Evolutionary conservation across 108 stramenopile species (phyloP).

Genomic region (Fragilaria radians): DNA sequence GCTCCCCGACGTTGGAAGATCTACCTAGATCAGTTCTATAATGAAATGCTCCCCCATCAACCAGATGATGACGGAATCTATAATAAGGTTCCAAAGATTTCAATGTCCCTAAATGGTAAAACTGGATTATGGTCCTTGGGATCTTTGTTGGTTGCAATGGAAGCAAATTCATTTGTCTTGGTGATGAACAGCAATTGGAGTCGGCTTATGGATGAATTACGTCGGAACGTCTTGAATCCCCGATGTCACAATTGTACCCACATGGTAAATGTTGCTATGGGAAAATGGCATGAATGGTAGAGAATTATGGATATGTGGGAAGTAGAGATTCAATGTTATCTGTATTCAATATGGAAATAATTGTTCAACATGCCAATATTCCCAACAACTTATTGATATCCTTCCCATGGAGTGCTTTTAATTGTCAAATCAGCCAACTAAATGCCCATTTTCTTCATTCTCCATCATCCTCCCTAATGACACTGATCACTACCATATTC

Average conservation of each 20-base stretch:
- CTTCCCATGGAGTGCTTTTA: no score
- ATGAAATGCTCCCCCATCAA: slow-evolving; percentile 14
- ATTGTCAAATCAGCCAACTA: no score
- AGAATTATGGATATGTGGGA: no score
- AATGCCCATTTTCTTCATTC: no score
- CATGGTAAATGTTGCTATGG: slow-evolving; percentile 15
- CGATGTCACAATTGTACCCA: slow-evolving; percentile 33
- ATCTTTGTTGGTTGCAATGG: slow-evolving; percentile 45
- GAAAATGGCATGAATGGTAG: slow-evolving; percentile 7
- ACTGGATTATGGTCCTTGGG: slow-evolving; percentile 33
- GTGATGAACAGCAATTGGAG: slow-evolving; percentile 56
- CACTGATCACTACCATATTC: no score
- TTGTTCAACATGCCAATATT: no score
- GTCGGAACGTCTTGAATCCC: slow-evolving; percentile 32
- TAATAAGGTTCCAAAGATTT: not conserved
- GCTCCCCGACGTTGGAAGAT: slow-evolving; percentile 29
- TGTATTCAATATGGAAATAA: no score
- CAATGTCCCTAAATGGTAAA: slow-evolving; percentile 11
- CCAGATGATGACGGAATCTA: not conserved
- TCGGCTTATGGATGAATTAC: slow-evolving; percentile 41
- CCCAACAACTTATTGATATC: no score
- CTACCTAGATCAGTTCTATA: slow-evolving; percentile 28
- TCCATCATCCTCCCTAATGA: no score
- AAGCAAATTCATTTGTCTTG: slow-evolving; percentile 51
- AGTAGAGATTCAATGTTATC: no score